Percentiles rank a stretch among this genome's conserved stretches.
phyloP scores from a whole-genome alignment of 495 filamentous ascomycete species.

The Tuber melanosporum region DNA sequence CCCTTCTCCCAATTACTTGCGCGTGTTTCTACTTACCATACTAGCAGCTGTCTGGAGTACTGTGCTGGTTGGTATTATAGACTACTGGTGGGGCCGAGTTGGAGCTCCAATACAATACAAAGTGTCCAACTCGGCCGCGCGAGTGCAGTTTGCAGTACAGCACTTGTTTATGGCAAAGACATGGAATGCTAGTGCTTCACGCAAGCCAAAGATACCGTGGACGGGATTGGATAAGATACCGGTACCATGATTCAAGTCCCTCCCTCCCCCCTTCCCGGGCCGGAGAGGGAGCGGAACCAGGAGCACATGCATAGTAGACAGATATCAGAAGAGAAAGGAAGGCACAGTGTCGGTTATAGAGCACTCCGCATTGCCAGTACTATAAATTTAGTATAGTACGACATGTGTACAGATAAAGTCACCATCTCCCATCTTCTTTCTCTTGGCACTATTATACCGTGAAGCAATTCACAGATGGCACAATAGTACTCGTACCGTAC shows the following conservation, averaged over 20 bases:
- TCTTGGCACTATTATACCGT: too few relatives aligned
- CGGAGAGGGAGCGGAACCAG: not conserved
- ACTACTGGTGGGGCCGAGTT: too few relatives aligned
- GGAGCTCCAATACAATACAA: too few relatives aligned
- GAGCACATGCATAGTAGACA: not conserved
- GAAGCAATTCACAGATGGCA: not conserved
- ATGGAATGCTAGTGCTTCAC: not conserved
- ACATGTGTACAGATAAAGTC: too few relatives aligned
- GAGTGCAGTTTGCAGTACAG: not conserved
- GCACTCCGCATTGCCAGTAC: not conserved
- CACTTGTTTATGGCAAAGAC: not conserved
- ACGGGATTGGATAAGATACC: not conserved
- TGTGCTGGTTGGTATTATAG: not conserved
- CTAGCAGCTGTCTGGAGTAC: too few relatives aligned
- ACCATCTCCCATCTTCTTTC: too few relatives aligned
- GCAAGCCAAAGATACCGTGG: not conserved
- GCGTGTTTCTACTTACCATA: too few relatives aligned
- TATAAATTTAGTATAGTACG: not conserved
- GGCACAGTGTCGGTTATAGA: not conserved
- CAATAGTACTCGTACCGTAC: not conserved
- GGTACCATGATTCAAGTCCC: not conserved
- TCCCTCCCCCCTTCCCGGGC: not conserved
- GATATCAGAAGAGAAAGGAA: not conserved
- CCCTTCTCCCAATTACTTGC: too few relatives aligned
- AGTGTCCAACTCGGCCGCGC: too few relatives aligned